phyloP scores from a whole-genome alignment of 306 rosid genomes.

The Citrullus mucosospermus region DNA sequence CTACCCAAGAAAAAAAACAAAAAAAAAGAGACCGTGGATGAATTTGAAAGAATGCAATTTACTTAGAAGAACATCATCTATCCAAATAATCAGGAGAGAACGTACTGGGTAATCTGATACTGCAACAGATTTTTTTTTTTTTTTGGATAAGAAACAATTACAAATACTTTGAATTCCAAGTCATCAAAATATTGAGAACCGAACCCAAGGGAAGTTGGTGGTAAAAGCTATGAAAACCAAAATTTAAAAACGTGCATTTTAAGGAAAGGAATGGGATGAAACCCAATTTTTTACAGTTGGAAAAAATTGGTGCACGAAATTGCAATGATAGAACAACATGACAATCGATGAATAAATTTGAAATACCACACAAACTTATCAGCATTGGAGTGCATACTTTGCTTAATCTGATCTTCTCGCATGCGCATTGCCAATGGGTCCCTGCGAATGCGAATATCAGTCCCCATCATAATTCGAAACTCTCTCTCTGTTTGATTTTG shows the following conservation, averaged over 20 bases:
- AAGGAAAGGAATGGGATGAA: not conserved
- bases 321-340: not conserved
- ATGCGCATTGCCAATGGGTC: conserved; percentile 96
- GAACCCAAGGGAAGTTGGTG: not conserved
- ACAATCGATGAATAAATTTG: conserved; percentile 6
- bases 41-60: not conserved
- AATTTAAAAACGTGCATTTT: not conserved
- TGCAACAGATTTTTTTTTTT: too few relatives aligned
- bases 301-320: too few relatives aligned
- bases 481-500: conserved; percentile 73
- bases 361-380: conserved; percentile 17
- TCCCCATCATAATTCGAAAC: conserved; percentile 97
- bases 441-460: conserved; percentile 71
- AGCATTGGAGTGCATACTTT: conserved; percentile 53
- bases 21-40: not conserved
- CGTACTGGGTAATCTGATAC: not conserved
- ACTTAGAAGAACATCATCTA: not conserved
- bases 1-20: not conserved
- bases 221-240: not conserved
- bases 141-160: too few relatives aligned
- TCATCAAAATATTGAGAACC: not conserved
- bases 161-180: not conserved
- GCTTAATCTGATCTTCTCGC: conserved; percentile 91
- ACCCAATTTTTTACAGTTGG: not conserved
- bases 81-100: not conserved